Evolutionary conservation across 306 rosid genomes (phyloP), one percentile per base, ranked within the genome.

Genomic region (Quercus robur): DNA sequence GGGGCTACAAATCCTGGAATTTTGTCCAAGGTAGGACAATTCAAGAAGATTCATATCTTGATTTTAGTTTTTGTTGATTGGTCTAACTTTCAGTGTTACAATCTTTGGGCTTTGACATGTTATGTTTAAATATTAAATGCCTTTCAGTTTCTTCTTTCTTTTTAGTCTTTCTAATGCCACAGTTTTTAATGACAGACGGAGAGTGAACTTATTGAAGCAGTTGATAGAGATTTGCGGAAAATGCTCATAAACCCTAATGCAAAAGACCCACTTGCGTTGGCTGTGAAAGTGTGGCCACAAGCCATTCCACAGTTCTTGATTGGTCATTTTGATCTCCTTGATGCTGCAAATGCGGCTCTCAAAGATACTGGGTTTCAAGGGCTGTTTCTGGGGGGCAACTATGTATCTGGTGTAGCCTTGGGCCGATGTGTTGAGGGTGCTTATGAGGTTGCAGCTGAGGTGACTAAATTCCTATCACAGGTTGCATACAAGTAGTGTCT

Each of bases 391-490:
- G 97, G 97, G 44, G 99, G 99, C 75, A 95, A 93, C 91, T 93
- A 93, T 56, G 97, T 89, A 23, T 78, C 93, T 8, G 98, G 98
- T 70, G 98, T 93, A 76, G 99, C 99, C 82, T 87, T 93, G 94
- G 98, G 99, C 77, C 90, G 98, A 77, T 95, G 99, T 71, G 98
- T 95, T 25, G 99, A 95, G 87, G 90, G 97, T 58, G 97, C 98
- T 55, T 93, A 91, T 73, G 98, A 93, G 71, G 81, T 87, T 64
- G 98, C 98, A 10, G 85, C 98, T 11, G 94, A 91, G 77, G 92
- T 91, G 56, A 86, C 90, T 71, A 85, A 82, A 79, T 93, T 86
- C 81, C 85, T 94, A 33, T 85, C 90, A 1, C 89, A 84, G 80
- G 77, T 82, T 74, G 90, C 85, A 74, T 85, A 85, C 81, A 88